Percentiles rank a stretch among this genome's conserved stretches.
Conservation (phyloP, 805 yeast genomes). For the Nakazawaea ishiwadae region DNA sequence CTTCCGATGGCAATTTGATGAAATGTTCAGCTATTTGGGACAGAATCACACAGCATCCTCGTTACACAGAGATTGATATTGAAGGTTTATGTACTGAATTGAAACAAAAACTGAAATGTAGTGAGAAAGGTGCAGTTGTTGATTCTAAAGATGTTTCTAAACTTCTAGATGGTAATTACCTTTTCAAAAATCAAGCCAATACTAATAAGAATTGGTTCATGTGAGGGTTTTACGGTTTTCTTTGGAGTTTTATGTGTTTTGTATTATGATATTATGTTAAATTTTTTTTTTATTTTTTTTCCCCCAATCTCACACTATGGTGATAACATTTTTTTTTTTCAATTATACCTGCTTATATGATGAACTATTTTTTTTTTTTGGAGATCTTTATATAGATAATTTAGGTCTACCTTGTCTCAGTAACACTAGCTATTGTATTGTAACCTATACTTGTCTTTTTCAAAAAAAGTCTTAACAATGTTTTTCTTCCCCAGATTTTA, state of each 20-base stretch:
- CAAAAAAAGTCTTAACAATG: no score
- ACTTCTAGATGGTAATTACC: slow-evolving; percentile 27
- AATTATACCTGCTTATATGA: neutral
- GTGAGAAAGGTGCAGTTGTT: slow-evolving; percentile 87
- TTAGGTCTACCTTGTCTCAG: neutral
- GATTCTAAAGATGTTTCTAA: slow-evolving; percentile 74
- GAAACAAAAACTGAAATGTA: slow-evolving; percentile 90
- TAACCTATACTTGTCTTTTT: neutral
- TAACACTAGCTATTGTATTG: neutral
- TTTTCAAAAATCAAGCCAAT: neutral
- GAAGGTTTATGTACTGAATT: slow-evolving; percentile 90
- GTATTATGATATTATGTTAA: no score
- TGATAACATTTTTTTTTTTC: neutral
- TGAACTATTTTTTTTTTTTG: neutral
- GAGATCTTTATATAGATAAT: neutral
- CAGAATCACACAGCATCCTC: slow-evolving; percentile 89
- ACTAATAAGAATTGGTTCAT: neutral
- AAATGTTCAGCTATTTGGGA: slow-evolving; percentile 96
- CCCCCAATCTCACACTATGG: no score
- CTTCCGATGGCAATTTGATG: slow-evolving; percentile 53
- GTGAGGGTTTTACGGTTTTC: no score
- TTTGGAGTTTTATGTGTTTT: no score
- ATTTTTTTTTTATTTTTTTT: neutral
- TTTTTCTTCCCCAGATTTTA: no score
- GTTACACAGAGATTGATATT: slow-evolving; percentile 88